Base-by-base conservation (phyloP, 164 flowering plant genomes). In the Chimonanthus salicifolius region DNA sequence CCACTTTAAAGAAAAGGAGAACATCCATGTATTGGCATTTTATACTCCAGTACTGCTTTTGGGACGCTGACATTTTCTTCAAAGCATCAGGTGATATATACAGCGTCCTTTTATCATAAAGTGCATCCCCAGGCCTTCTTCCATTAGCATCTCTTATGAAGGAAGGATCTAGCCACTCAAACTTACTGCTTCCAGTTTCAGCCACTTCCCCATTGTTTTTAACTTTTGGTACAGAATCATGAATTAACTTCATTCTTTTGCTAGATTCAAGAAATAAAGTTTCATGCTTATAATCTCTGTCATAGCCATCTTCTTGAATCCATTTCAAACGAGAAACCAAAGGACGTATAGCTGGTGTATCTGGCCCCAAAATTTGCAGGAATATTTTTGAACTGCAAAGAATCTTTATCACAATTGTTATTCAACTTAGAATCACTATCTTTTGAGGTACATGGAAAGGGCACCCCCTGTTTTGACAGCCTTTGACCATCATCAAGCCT, bases 1-100 rank as follows among this genome's bases (percentile, higher is more conserved):
- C 99, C 94, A 95, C 98, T 93, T 95, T 93, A 76, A 93, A 95
- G 88, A 95, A 93, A 76, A 91, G 85, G 69, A 93, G 64, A 58
- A 92, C 88, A 81, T 95, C 99, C 97, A 95, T 93, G 69, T 93
- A 95, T 74, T 88, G 84, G 49, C 90, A 81, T 82, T 95, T 93
- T 71, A 86, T 86, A 74, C 76, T 82, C 99, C 99, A 95, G 64
- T 93, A 95, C 73, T 95, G 97, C 68, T 78, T 93, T 72, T 93
- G 99, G 46, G 94, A 87, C 45, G 98, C 97, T 47, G 97, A 83
- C 99, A 95, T 93, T 80, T 88, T 90, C 74, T 80, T 87, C 78
- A 95, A 78, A 71, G 74, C 89, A 74, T 88, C 92, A 71, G 98
- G 89, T 4, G 98, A 96, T 75, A 95, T 83, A 71, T 91, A 88